Base-by-base conservation (phyloP, 257 asterid genomes). In the Nyctanthes arbortristis region DNA sequence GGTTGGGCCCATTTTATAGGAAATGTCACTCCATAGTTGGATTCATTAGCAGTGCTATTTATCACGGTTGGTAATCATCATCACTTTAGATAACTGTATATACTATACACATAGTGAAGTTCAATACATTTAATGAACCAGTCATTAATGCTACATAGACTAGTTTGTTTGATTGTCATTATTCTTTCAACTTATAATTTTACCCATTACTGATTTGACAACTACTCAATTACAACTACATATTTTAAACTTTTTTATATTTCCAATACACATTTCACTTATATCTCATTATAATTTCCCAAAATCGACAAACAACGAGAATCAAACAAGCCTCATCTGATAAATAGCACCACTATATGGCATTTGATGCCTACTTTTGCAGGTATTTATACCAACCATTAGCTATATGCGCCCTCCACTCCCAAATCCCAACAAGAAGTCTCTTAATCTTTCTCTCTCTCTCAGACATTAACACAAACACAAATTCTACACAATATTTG, bases 341-440 rank as follows among this genome's bases (percentile, higher is more conserved):
- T n/a, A n/a, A n/a, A n/a, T n/a, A n/a, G n/a, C n/a, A n/a, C n/a
- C n/a, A 45, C 2, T 29, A 60, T n/a, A 68, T 57, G 32, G 68
- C 74, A 22, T 33, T 36, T 35, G n/a, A 32, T 67, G 65, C 68
- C 39, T 59, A 35, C 20, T 5, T 39, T 52, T 72, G 72, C 61
- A 54, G 71, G 65, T 75, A 75, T 78, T 68, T 75, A 75, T 72
- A 67, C 62, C 2, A 20, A 67, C 35, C 61, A 74, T 30, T 7
- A 32, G 52, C 68, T 81, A 69, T 77, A 62, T 80, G 78, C 76
- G 73, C 67, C 72, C 62, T 68, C 69, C 72, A 66, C 65, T 32
- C 55, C 69, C 72, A 66, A 34, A 57, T 47, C 71, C 35, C 59
- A 52, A 52, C n/a, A 9, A 52, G 30, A 22, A 9, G 30, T 52